Conservation (phyloP, 768 basidiomycete genomes). For the Boletus bicolor region DNA sequence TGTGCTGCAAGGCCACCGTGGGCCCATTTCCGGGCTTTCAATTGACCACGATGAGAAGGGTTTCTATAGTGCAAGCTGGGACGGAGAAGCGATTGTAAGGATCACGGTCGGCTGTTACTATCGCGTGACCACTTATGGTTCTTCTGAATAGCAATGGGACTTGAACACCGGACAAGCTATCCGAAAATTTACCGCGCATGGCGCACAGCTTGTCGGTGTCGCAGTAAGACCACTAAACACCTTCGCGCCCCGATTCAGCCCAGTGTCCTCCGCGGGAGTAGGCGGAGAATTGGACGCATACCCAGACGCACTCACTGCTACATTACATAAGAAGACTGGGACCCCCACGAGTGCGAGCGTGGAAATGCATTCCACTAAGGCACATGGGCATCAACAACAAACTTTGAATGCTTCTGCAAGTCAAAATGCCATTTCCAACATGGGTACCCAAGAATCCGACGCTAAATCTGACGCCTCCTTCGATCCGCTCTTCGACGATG, state of each 20-base stretch:
- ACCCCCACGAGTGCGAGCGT: constrained; percentile 18
- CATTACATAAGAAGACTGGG: constrained; percentile 13
- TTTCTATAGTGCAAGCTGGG: constrained; percentile 92
- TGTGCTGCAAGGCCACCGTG: constrained; percentile 63
- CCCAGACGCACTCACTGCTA: constrained; percentile 8
- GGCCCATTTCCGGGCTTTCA: constrained; percentile 81
- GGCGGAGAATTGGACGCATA: constrained; percentile 20
- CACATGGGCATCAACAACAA: constrained; percentile 15
- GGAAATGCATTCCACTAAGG: constrained; percentile 21
- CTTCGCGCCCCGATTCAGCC: constrained; percentile 30
- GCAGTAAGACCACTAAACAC: constrained; percentile 65
- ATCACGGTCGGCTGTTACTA: neutral
- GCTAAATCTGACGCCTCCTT: constrained; percentile 76
- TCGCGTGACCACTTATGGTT: constrained; percentile 5
- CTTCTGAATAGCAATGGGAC: constrained; percentile 84
- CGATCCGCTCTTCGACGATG: constrained; percentile 90
- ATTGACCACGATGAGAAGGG: constrained; percentile 80
- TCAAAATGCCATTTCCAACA: constrained; percentile 26
- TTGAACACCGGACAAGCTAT: constrained; percentile 83
- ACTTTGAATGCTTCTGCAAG: constrained; percentile 18
- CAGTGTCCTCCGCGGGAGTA: constrained; percentile 26
- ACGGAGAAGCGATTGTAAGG: constrained; percentile 81
- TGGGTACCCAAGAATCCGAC: constrained; percentile 44
- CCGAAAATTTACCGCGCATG: constrained; percentile 76
- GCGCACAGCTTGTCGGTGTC: constrained; percentile 79